Evolutionary conservation across 495 filamentous ascomycete genomes (phyloP), one percentile per base, ranked within the genome.

Genomic region (Parmelia sp.): DNA sequence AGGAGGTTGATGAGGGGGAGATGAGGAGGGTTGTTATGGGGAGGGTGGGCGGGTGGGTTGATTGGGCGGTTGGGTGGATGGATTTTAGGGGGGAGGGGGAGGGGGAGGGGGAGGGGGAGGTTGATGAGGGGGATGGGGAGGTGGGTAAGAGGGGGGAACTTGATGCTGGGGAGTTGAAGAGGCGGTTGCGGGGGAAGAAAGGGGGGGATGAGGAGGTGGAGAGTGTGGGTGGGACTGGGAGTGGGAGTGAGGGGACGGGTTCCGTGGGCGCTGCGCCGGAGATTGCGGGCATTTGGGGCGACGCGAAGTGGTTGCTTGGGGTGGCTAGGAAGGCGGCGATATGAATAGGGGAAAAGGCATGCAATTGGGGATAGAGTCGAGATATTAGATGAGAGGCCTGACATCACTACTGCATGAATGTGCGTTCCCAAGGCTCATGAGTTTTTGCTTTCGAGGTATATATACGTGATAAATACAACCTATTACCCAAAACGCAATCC

Each of bases 401-500:
- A 35, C 10, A 55, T 55, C 29, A 55, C 19, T 8, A 55, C 0
- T 8, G n/a, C n/a, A n/a, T 21, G 29, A 55, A 33, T 7, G 17
- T 21, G 29, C 29, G 10, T 33, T 33, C 33, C 29, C 51, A 31
- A 55, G 27, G 17, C 17, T 21, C 51, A 11, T 15, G 27, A 2
- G 21, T 33, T n/a, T 17, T 33, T 33, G 12, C 27, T 55, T 31
- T 31, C 27, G 49, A 17, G 19, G 27, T 31, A 31, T 53, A 1
- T 55, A 55, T 51, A 51, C 29, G 21, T 55, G 29, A 39, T 37
- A 3, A 40, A 27, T 3, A 51, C 60, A 51, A 1, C 23, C 29
- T 27, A 58, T 63, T 69, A 80, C n/a, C 84, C 84, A 76, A 90
- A 90, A 51, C 84, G 77, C 60, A 89, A 78, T 23, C 85, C 86